Evolutionary conservation across 2,329 filamentous ascomycete species (phyloP), one percentile per base, ranked within the genome.

Genomic region (Amauroascus verrucosus): DNA sequence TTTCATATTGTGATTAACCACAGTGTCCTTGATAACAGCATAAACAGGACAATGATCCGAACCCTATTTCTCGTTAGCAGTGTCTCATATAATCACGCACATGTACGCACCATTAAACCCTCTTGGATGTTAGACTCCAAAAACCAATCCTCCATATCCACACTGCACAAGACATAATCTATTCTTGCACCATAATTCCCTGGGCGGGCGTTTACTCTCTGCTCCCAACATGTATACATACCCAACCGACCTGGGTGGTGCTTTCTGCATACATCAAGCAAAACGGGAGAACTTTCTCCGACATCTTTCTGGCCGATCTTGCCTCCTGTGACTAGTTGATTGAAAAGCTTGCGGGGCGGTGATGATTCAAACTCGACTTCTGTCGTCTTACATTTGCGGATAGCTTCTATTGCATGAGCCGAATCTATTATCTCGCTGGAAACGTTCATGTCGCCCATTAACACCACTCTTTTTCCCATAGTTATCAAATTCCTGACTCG

Each of bases 191-290:
- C 93, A 67, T 85, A 94, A 66, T 97, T 97, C 2, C 87, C 89
- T 2, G 91, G 91, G n/a, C 93, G 78, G n/a, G 88, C 87, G 68
- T 97, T 97, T 64, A 89, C 86, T 66, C 86, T 90, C 48, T 88
- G 90, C 58, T 97, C 89, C 91, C 91, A 97, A 67, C 91, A 95
- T 0, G 93, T 97, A 67, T 88, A 97, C 93, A 98, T 97, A 56
- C 88, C 88, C 57, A 76, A 75, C 37, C 93, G 79, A n/a, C 74
- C 71, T 0, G 87, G 85, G 64, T 96, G 86, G 63, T 90, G 94
- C 24, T 79, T 80, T 47, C 93, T 80, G 61, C 86, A 90, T 16
- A 94, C 75, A 70, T 98, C 93, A 78, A 85, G 87, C 38, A 97
- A 72, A 1, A 90, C 79, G 1, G 88, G 14, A n/a, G 14, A 35